Conservation (phyloP, 208 protist species). For the Kentomonas sorsogonicus region DNA sequence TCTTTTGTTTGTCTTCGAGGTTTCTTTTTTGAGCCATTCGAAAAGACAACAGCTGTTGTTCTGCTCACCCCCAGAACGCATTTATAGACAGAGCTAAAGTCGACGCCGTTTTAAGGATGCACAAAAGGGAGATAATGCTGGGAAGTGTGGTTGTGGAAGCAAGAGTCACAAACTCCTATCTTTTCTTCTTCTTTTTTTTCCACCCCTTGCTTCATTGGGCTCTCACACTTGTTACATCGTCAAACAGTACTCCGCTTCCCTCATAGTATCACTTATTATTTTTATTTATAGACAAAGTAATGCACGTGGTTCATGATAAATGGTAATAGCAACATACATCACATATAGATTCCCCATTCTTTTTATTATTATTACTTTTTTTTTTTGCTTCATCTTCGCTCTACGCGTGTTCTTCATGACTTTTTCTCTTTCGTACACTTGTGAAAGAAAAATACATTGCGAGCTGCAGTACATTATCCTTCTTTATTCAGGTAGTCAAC, state of each 20-base stretch:
- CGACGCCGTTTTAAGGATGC: too few species aligned
- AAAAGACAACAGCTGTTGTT: not conserved
- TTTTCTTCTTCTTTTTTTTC: not conserved
- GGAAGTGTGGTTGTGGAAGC: not conserved
- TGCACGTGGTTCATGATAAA: too few species aligned
- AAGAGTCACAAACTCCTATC: not conserved
- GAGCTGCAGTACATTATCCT: too few species aligned
- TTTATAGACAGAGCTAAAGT: too few species aligned
- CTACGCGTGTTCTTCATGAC: not conserved
- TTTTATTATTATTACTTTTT: slow-evolving; percentile 9
- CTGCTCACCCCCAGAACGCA: too few species aligned
- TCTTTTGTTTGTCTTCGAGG: not conserved
- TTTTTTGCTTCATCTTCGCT: slow-evolving; percentile 1
- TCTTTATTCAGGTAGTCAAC: too few species aligned
- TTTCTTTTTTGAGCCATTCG: not conserved
- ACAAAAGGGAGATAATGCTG: not conserved
- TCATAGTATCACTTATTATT: too few species aligned
- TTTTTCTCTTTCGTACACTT: too few species aligned
- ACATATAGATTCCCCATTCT: not conserved
- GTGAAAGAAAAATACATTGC: too few species aligned
- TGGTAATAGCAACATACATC: not conserved
- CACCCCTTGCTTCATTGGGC: not conserved
- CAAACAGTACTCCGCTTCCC: too few species aligned
- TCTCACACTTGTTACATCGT: too few species aligned
- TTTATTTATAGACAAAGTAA: too few species aligned